Evolutionary conservation across 1,284 basidiomycete genomes (phyloP), one percentile per base, ranked within the genome.

Genomic region (Flammula alnicola): DNA sequence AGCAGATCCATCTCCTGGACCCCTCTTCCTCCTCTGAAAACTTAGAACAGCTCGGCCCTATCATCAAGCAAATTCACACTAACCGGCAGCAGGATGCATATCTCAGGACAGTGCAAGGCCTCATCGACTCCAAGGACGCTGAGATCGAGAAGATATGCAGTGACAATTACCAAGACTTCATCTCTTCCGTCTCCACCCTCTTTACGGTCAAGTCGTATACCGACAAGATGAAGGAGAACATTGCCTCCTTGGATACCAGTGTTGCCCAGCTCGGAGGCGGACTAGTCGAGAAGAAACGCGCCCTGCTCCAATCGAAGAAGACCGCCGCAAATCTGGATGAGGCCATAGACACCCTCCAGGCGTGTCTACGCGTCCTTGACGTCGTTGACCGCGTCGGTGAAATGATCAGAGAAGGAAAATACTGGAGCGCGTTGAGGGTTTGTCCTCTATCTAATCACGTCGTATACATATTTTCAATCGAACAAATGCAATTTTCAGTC

Each of bases 101-200:
- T 69, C 80, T 99, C 27, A 83, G 89, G 37, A 92, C 89, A 33
- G 77, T 98, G 42, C 89, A 93, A 60, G 78, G 76, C 14, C 91
- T 98, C 61, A 91, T 98, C 42, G 84, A 91, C 62, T 85, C 93
- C 57, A 98, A 98, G 73, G 97, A 99, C 66, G 79, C 81, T 49
- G 95, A 99, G 71, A 99, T 99, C 64, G 93, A 98, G 74, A 84
- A 83, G 52, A 95, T 98, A 70, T 99, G 97, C 71, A 84, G 88
- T 51, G 88, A 91, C 60, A 98, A 98, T 69, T 98, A 99, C 67
- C 93, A 96, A 74, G 97, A 99, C 68, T 99, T 99, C 66, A 94
- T 98, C 19, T 87, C 88, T 17, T 97, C 95, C 6, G 95, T 98
- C 7, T 94, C 95, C 26, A 98, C 95, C 3, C 78, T 99, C 47